phyloP scores from a whole-genome alignment of 208 protist species.

The Paratrypanosoma confusum region DNA sequence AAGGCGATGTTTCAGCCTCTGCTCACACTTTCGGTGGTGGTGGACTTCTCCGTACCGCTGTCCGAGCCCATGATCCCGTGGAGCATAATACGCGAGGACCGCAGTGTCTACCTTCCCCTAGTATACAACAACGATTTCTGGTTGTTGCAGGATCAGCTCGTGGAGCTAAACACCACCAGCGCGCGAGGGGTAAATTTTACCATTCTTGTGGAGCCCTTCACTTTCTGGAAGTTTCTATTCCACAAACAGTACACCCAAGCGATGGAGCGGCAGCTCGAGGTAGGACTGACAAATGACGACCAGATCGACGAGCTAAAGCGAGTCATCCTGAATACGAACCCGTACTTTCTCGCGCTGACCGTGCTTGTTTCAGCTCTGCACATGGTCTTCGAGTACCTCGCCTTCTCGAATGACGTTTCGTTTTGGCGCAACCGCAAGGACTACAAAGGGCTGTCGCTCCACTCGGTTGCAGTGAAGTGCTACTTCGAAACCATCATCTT shows the following conservation, averaged over 20 bases:
- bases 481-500: slow-evolving; percentile 94
- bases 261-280: slow-evolving; percentile 52
- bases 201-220: slow-evolving; percentile 28
- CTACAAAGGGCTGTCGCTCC: slow-evolving; percentile 93
- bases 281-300: slow-evolving; percentile 45
- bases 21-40: slow-evolving; percentile 57
- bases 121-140: slow-evolving; percentile 94
- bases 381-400: slow-evolving; percentile 97
- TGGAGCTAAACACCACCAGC: slow-evolving; percentile 76
- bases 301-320: slow-evolving; percentile 74
- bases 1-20: slow-evolving; percentile 43
- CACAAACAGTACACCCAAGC: slow-evolving; percentile 76
- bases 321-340: slow-evolving; percentile 96
- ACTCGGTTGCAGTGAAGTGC: slow-evolving; percentile 90
- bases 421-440: slow-evolving; percentile 86
- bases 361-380: slow-evolving; percentile 93
- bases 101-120: slow-evolving; percentile 65
- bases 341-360: slow-evolving; percentile 90
- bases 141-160: slow-evolving; percentile 73
- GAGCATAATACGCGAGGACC: slow-evolving; percentile 9
- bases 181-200: slow-evolving; percentile 31
- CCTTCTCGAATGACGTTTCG: slow-evolving; percentile 95
- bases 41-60: slow-evolving; percentile 57
- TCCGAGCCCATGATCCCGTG: slow-evolving; percentile 19
- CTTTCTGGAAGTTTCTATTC: slow-evolving; percentile 57